Conservation (phyloP, 352 stramenopile genomes). For the Phytophthora aleatoria region DNA sequence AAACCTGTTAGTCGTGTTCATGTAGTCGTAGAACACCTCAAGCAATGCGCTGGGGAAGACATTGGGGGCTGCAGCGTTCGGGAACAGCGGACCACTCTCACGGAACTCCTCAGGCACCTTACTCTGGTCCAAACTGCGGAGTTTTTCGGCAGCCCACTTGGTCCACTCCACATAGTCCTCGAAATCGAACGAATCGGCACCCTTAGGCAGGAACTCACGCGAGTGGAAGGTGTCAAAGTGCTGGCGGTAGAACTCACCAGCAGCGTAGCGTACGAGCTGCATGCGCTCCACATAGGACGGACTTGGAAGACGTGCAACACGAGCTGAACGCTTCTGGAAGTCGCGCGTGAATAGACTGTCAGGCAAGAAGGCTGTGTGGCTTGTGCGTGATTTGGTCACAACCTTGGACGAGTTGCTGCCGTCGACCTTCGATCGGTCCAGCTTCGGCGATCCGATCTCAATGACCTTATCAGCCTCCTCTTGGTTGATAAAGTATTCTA, state of each 20-base stretch:
- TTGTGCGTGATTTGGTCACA: slow-evolving; percentile 70
- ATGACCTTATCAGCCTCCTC: slow-evolving; percentile 65
- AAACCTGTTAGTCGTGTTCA: slow-evolving; percentile 64
- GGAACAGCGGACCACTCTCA: slow-evolving; percentile 63
- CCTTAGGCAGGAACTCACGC: slow-evolving; percentile 68
- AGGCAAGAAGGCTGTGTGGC: slow-evolving; percentile 79
- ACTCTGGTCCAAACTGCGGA: slow-evolving; percentile 46
- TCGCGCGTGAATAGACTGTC: slow-evolving; percentile 73
- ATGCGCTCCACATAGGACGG: slow-evolving; percentile 70
- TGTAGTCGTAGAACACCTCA: slow-evolving; percentile 59
- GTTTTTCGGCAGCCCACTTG: slow-evolving; percentile 57
- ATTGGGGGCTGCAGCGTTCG: slow-evolving; percentile 50
- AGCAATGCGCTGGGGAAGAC: slow-evolving; percentile 73
- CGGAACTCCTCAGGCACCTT: slow-evolving; percentile 63
- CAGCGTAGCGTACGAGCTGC: slow-evolving; percentile 79
- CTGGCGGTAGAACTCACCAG: slow-evolving; percentile 85
- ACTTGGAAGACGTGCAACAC: slow-evolving; percentile 69
- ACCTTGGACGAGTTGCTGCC: slow-evolving; percentile 65
- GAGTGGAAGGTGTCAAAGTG: slow-evolving; percentile 87
- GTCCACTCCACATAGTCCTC: slow-evolving; percentile 76
- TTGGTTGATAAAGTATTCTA: slow-evolving; percentile 68
- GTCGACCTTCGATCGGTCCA: slow-evolving; percentile 78
- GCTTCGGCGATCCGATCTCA: slow-evolving; percentile 45
- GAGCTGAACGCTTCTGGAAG: slow-evolving; percentile 67
- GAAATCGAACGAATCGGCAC: slow-evolving; percentile 32